phyloP scores from a whole-genome alignment of 169 alveolate genomes.

The Amoebophrya sp. region DNA sequence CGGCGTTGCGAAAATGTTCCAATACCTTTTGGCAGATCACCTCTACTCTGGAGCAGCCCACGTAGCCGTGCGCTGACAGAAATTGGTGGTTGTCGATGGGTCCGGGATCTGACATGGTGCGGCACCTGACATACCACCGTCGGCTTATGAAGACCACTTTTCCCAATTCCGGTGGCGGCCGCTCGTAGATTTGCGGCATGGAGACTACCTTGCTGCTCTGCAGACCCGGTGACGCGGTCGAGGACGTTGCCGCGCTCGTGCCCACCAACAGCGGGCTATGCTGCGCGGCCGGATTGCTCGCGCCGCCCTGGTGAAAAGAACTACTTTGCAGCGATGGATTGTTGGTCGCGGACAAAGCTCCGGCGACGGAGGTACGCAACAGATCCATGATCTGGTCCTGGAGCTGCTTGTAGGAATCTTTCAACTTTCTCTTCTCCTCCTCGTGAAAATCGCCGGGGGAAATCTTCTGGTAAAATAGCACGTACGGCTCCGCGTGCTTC shows the following conservation, averaged over 20 bases:
- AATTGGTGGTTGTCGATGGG: neutral
- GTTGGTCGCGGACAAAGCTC: too few relatives aligned
- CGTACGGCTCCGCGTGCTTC: slow-evolving; percentile 42
- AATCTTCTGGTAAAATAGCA: slow-evolving; percentile 46
- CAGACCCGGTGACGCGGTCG: too few relatives aligned
- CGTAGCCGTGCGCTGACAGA: neutral
- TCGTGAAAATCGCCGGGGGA: neutral
- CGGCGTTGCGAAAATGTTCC: too few relatives aligned
- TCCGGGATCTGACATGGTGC: slow-evolving; percentile 27
- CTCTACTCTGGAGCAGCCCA: neutral
- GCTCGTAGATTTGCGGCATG: slow-evolving; percentile 29
- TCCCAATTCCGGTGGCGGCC: neutral
- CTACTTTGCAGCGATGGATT: too few relatives aligned
- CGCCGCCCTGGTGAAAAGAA: too few relatives aligned
- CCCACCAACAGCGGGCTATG: too few relatives aligned
- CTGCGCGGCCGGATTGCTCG: too few relatives aligned
- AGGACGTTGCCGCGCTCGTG: too few relatives aligned
- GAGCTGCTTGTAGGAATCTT: neutral
- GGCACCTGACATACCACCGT: slow-evolving; percentile 33
- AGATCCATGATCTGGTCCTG: neutral
- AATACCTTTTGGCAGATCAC: neutral
- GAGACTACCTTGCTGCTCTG: too few relatives aligned
- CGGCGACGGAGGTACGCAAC: too few relatives aligned
- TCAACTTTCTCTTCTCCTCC: neutral
- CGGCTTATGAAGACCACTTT: neutral